These are phyloP conservation scores for Talaromyces verruculosus DNA, from an alignment of 2,329 filamentous ascomycete genomes.

Conservation along the genomic window DNA sequence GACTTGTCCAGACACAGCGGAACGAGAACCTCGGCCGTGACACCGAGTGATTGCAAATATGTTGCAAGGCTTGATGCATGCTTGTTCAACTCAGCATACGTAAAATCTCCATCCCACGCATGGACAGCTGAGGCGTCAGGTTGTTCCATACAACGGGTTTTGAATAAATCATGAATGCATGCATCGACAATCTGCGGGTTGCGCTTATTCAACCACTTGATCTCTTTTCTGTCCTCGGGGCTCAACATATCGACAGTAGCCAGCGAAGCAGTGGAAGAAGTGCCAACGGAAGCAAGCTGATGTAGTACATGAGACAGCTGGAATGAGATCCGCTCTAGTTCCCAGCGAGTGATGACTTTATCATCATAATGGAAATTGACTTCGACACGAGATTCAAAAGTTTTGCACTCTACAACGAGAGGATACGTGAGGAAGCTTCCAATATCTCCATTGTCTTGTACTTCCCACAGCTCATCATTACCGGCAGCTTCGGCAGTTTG, in stretches of 20 bases:
- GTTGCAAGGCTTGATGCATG: constrained; percentile 35
- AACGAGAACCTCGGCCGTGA: constrained; percentile 30
- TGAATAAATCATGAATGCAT: constrained; percentile 20
- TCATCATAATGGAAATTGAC: constrained; percentile 67
- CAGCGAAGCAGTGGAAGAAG: constrained; percentile 22
- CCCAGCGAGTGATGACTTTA: constrained; percentile 53
- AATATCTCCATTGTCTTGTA: constrained; percentile 53
- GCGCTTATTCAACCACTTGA: constrained; percentile 28
- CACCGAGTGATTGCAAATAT: constrained; percentile 33
- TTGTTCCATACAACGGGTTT: neutral
- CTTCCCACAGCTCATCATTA: constrained; percentile 32
- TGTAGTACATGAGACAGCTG: constrained; percentile 49
- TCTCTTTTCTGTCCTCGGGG: constrained; percentile 32
- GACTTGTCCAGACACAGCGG: constrained; percentile 29
- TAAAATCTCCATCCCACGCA: constrained; percentile 36
- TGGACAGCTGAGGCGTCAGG: constrained; percentile 32
- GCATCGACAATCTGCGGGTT: constrained; percentile 15
- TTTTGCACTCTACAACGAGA: constrained; percentile 64
- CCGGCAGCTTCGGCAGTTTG: constrained; percentile 33
- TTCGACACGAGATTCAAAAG: constrained; percentile 54
- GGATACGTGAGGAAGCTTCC: constrained; percentile 61
- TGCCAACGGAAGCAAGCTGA: constrained; percentile 34
- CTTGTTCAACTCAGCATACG: constrained; percentile 36
- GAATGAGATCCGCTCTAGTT: constrained; percentile 55
- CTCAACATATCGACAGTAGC: constrained; percentile 28